A percentile compares a stretch with the other conserved stretches of the same genome.
Evolutionary conservation across 2,329 filamentous ascomycete genomes (phyloP).

Genomic region (Phialophora verrucosa): DNA sequence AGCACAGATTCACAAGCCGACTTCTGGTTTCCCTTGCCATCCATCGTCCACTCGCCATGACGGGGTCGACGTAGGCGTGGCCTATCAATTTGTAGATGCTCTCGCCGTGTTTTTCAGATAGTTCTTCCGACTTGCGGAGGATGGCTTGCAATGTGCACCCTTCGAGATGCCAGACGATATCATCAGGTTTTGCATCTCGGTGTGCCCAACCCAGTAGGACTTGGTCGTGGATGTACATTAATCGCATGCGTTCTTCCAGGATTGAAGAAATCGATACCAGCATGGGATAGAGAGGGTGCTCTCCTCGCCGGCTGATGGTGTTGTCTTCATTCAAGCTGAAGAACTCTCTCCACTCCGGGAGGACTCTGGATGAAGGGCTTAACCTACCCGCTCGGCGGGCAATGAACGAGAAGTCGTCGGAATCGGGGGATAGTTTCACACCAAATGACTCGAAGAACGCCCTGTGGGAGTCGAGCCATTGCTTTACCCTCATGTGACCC

Average conservation of each 20-base stretch:
- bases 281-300: constrained; percentile 22
- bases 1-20: constrained; percentile 23
- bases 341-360: constrained; percentile 30
- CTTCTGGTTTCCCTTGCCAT: constrained; percentile 25
- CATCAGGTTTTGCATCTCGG: constrained; percentile 24
- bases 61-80: constrained; percentile 30
- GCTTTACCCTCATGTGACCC: constrained; percentile 11
- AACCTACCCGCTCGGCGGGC: constrained; percentile 10
- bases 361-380: constrained; percentile 12
- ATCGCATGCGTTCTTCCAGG: constrained; percentile 25
- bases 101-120: constrained; percentile 14
- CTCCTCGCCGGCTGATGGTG: constrained; percentile 19
- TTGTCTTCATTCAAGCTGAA: constrained; percentile 19
- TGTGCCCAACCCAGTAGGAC: constrained; percentile 30
- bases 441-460: constrained; percentile 21
- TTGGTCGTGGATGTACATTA: constrained; percentile 29
- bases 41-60: constrained; percentile 32
- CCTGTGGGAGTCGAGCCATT: constrained; percentile 21
- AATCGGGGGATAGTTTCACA: background rate
- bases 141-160: constrained; percentile 31
- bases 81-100: constrained; percentile 25
- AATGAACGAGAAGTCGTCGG: constrained; percentile 14
- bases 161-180: constrained; percentile 32
- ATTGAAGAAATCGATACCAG: constrained; percentile 24
- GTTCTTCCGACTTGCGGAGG: constrained; percentile 19